phyloP scores from a whole-genome alignment of 176 grass and related monocot species.

The Urochloa ruziziensis region DNA sequence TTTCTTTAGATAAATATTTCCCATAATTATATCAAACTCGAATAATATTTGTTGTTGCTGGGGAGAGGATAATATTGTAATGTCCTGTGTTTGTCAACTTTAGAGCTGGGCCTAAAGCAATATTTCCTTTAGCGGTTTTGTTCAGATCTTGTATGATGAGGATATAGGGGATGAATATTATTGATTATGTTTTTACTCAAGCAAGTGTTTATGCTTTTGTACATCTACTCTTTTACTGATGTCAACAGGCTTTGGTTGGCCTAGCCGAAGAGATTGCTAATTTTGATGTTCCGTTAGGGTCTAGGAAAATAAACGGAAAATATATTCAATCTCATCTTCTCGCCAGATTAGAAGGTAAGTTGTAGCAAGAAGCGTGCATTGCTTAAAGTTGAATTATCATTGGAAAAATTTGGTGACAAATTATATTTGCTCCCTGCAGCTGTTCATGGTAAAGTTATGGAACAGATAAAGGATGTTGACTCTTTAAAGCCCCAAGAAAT shows the following conservation, averaged over 20 bases:
- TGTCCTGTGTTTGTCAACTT: neutral
- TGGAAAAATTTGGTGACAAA: neutral
- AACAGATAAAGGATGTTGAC: slow-evolving; percentile 72
- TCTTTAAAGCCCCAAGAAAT: slow-evolving; percentile 64
- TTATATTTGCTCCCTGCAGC: slow-evolving; percentile 42
- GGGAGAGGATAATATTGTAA: neutral
- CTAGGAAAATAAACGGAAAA: slow-evolving; percentile 89
- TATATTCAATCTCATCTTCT: slow-evolving; percentile 94
- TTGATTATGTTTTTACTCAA: slow-evolving; percentile 8
- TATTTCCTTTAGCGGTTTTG: neutral
- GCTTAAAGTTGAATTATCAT: slow-evolving; percentile 21
- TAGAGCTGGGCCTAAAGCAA: neutral
- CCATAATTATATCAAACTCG: neutral
- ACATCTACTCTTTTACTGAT: slow-evolving; percentile 37
- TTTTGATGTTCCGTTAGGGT: slow-evolving; percentile 57
- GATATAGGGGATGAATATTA: slow-evolving; percentile 2
- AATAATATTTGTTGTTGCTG: neutral
- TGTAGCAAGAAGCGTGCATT: neutral
- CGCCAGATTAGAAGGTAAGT: slow-evolving; percentile 82
- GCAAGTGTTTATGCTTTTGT: slow-evolving; percentile 19
- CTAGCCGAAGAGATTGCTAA: slow-evolving; percentile 92
- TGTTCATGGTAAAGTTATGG: slow-evolving; percentile 64
- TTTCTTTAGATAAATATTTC: neutral
- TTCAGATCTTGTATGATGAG: neutral
- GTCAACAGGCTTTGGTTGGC: slow-evolving; percentile 77